A percentile compares a stretch with the other conserved stretches of the same genome.
Conservation (phyloP, 2,329 filamentous ascomycete species). For the Hypoxylon sp. region DNA sequence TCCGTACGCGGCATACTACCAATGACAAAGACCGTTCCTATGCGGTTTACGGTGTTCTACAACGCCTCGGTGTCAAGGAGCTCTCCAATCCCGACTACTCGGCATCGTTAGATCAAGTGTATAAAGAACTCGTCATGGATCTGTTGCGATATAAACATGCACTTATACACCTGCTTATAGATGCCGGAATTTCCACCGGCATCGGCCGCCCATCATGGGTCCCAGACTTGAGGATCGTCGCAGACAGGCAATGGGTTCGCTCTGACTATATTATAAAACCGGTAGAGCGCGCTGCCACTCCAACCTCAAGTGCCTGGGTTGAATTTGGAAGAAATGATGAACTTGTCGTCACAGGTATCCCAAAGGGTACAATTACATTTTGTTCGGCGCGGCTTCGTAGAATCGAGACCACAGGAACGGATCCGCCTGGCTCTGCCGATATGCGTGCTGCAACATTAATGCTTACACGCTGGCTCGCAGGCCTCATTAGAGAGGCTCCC, state of each 20-base stretch:
- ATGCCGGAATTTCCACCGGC: not conserved
- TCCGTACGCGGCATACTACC: not conserved
- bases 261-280: not conserved
- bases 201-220: slow-evolving; percentile 1
- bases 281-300: not conserved
- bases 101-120: not conserved
- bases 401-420: not conserved
- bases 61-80: not conserved
- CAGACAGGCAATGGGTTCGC: not conserved
- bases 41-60: not conserved
- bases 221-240: not conserved
- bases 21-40: not conserved
- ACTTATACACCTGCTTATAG: slow-evolving; percentile 1
- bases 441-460: not conserved
- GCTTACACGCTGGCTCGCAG: not conserved
- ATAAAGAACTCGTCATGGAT: not conserved
- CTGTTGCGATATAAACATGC: slow-evolving; percentile 1
- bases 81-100: not conserved
- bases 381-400: not conserved
- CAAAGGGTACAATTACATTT: not conserved
- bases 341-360: not conserved
- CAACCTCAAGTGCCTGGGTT: not conserved
- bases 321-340: not conserved
- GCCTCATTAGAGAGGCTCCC: not conserved
- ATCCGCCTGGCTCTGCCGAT: not conserved